Evolutionary conservation across 176 grass and related monocot species (phyloP).

Genomic region (Microstegium vimineum): DNA sequence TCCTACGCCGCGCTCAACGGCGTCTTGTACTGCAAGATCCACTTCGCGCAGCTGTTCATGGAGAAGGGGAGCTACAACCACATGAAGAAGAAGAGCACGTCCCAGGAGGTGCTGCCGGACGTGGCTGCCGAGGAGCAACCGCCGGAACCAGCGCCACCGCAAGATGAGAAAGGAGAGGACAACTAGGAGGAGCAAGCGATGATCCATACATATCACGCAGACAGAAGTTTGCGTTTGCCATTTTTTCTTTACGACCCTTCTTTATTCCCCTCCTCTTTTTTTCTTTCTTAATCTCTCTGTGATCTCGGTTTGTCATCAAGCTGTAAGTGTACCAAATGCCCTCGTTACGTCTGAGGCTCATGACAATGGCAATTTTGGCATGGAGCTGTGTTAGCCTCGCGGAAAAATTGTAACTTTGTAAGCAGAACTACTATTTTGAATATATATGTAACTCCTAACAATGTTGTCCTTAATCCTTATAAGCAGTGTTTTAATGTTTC

Average conservation of each 20-base stretch:
- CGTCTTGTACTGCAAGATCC: slow-evolving; percentile 95
- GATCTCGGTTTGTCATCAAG: slow-evolving; percentile 42
- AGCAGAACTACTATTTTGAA: background rate
- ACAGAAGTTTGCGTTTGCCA: background rate
- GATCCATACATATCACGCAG: background rate
- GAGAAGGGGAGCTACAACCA: slow-evolving; percentile 98
- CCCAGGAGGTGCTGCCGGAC: slow-evolving; percentile 45
- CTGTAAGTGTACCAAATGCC: slow-evolving; percentile 17
- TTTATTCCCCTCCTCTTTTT: background rate
- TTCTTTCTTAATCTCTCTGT: background rate
- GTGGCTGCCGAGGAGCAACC: slow-evolving; percentile 27
- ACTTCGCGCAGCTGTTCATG: slow-evolving; percentile 90
- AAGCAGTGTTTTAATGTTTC: background rate
- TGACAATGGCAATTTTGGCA: slow-evolving; percentile 27
- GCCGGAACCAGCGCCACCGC: background rate
- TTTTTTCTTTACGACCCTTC: background rate
- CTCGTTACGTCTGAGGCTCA: slow-evolving; percentile 13
- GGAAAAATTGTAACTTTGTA: slow-evolving; percentile 17
- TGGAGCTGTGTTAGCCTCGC: slow-evolving; percentile 8
- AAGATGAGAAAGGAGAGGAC: slow-evolving; percentile 39
- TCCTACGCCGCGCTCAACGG: slow-evolving; percentile 93
- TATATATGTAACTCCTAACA: background rate
- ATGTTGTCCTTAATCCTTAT: background rate
- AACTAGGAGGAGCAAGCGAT: slow-evolving; percentile 30
- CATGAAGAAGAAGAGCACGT: slow-evolving; percentile 60